Base-by-base conservation (phyloP, 2,329 filamentous ascomycete genomes). In the Chaetomium globosum region DNA sequence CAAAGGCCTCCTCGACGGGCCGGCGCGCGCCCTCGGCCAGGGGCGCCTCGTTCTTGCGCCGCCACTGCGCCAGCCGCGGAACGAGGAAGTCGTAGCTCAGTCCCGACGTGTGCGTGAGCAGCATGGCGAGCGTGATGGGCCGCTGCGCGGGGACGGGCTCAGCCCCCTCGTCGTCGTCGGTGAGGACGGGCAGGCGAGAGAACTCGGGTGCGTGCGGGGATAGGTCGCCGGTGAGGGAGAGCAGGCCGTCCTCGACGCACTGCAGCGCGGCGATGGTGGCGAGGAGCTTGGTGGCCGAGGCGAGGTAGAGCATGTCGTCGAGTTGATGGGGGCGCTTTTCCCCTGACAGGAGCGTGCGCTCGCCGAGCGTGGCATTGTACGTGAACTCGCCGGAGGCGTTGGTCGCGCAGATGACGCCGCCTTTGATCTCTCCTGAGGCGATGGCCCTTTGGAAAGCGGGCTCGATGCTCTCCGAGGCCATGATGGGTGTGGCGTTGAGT, bases 41-140 rank as follows among this genome's bases (percentile, higher is more conserved):
- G 0, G 71, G 59, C 0, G 70, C 65, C 0, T 69, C 68, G 52
- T 77, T 75, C 46, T 74, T 75, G 39, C 74, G 65, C 10, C 73
- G 77, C 80, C 80, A 85, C 13, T 73, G 73, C 0, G 69, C 61
- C 0, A 81, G 71, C 3, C 75, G 73, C 0, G 80, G 77, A 52
- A 81, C 75, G 19, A 74, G 71, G 21, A 75, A 62, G 49, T 82
- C 81, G 70, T 83, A 83, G 0, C 74, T 75, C 0, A 83, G 65
- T 2, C 83, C 83, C 3, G 77, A 75, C 0, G 81, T 80, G 71
- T 86, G 83, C 0, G 80, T 79, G 2, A 86, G 75, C 0, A 86
- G 75, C 39, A 75, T 74, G 8, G 76, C 77, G 30, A 68, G 76
- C 0, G 82, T 86, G 56, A 87, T 80, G 5, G 77, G 76, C 0